Evolutionary conservation across 1,139 yeast species (phyloP), one percentile per base, ranked within the genome.

Genomic region (Candida neerlandica): DNA sequence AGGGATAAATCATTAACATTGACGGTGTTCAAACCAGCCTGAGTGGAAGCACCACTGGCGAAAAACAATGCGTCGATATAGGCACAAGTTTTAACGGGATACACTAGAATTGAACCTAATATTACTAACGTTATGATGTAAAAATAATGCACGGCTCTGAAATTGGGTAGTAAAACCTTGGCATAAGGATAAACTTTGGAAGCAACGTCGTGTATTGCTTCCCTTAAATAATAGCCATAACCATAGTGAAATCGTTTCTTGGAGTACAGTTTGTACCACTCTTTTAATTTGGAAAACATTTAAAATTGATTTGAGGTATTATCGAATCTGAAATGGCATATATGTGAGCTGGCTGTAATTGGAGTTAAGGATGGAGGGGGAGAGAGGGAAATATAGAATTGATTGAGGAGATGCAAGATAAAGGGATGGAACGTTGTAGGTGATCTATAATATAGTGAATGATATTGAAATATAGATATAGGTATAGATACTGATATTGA

Each of bases 1-100:
- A 89, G 66, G 1, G 75, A 68, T 52, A 89, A 58, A 0, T 70
- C 65, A 61, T 89, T 89, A 37, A 86, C 58, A 61, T 90, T 82
- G 18, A 88, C 74, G 0, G 97, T 85, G 61, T 90, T 90, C 51
- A 95, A 71, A 0, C 99, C 99, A 0, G 97, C 96, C 63, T 92
- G 97, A 0, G 99, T 90, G 3, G 86, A 71, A 0, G 94, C 83
- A 4, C 96, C 94, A 5, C 85, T 70, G 0, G 91, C 78, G 50
- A 89, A 72, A 66, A 91, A 90, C 39, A 95, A 69, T 1, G 88
- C 82, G 70, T 95, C 98, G 41, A 89, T 84, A 63, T 92, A 95
- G 4, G 64, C 53, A 35, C 84, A 71, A 60, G 87, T 84, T 49
- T 72, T 76, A n/a, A 80, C 78, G 0, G 97, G 96, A 61, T 85